Base-by-base conservation (phyloP, 352 stramenopile species). In the Phytopythium vexans region DNA sequence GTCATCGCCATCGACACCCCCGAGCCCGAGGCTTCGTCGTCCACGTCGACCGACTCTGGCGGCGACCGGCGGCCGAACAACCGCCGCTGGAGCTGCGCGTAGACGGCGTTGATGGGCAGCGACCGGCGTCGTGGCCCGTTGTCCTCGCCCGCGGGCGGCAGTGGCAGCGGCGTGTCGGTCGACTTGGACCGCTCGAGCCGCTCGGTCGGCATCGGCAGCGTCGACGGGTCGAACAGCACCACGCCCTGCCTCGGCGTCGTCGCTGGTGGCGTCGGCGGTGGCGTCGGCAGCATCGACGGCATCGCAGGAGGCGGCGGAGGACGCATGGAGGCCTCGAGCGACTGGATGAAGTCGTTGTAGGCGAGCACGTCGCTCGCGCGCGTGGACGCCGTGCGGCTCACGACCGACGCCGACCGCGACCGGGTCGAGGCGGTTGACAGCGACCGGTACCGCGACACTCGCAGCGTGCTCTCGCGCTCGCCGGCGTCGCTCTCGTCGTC, bases 291-390 rank as follows among this genome's bases (percentile, higher is more conserved):
- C 27, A 42, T 31, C 11, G 40, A 11, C 27, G 31, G 12, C n/a
- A 41, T 3, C 14, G 33, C n/a, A 39, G 39, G 10, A 33, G 16
- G 21, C 2, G 21, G 21, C 21, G 21, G 21, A 27, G 21, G 21
- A 27, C 21, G 21, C 49, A 70, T 62, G 8, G 56, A 56, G 37
- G 51, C 66, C 52, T 88, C 77, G 68, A 88, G 76, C 27, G 82
- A 64, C 49, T 80, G 75, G 54, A 88, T 88, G 35, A 77, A 68
- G 34, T 83, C 72, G 47, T 86, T 88, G 58, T 85, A 88, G 1
- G 60, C 65, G 37, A 85, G 50, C 8, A 83, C 69, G 38, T 88
- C 77, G n/a, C 72, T 83, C 8, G 56, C 72, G 39, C 74, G 82
- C 8, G 70, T 86, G 51, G 74, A 86, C 14, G 68, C 63, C 12